Conservation (phyloP, 345 rosid genomes). For the Brassica incana region DNA sequence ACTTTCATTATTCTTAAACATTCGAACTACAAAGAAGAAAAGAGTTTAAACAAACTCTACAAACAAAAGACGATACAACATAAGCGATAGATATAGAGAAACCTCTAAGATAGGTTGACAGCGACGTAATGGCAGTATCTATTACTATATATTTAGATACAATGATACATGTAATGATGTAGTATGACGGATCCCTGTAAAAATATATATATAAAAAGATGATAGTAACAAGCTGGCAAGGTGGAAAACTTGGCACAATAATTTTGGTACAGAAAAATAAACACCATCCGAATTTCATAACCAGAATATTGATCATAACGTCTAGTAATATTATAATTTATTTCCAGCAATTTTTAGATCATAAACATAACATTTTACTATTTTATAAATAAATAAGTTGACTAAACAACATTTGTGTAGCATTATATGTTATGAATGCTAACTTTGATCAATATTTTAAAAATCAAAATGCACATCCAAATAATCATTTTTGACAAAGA, state of each 20-base stretch:
- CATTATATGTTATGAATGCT: not conserved
- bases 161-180: not conserved
- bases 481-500: conserved; percentile 9
- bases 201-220: not conserved
- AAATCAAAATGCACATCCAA: not conserved
- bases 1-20: no score
- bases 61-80: no score
- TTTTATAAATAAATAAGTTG: no score
- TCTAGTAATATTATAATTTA: not conserved
- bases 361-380: no score
- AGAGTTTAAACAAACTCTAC: no score
- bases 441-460: not conserved
- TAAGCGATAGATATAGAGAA: no score
- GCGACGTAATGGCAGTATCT: not conserved
- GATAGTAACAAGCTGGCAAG: conserved; percentile 1
- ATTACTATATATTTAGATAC: not conserved
- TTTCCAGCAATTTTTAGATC: no score
- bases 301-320: not conserved
- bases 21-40: no score
- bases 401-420: not conserved
- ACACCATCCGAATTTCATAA: not conserved
- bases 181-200: conserved; percentile 2
- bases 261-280: not conserved
- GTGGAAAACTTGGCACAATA: conserved; percentile 12
- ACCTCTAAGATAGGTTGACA: no score